phyloP scores from a whole-genome alignment of 2,329 filamentous ascomycete genomes.

The Neopestalotiopsis sp. region DNA sequence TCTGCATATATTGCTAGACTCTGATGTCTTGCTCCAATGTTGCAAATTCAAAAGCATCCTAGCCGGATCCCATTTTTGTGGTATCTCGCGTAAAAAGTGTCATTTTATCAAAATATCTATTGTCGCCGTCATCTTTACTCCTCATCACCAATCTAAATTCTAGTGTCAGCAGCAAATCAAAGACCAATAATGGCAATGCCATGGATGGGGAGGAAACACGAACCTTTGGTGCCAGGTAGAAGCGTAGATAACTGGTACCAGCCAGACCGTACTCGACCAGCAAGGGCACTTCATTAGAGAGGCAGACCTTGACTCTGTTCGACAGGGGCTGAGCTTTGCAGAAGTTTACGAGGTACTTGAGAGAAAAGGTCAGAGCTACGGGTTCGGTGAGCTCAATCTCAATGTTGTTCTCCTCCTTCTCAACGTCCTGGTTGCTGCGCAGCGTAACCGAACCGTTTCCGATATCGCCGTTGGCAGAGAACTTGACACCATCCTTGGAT shows the following conservation, averaged over 20 bases:
- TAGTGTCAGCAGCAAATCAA: not conserved
- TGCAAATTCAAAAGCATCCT: conserved; percentile 9
- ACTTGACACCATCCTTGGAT: conserved; percentile 96
- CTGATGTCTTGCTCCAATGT: conserved; percentile 3
- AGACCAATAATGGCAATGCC: not conserved
- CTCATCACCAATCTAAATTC: conserved; percentile 17
- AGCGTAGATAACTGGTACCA: conserved; percentile 88
- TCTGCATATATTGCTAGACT: conserved; percentile 3
- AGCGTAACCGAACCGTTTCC: conserved; percentile 94
- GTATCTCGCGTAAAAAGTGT: conserved; percentile 21
- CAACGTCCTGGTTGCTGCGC: conserved; percentile 84
- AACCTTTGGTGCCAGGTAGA: conserved; percentile 99
- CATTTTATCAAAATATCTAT: conserved; percentile 18
- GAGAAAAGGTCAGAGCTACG: conserved; percentile 92
- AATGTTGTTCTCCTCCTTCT: conserved; percentile 86
- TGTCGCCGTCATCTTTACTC: conserved; percentile 9
- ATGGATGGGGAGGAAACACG: conserved; percentile 30
- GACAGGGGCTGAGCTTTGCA: conserved; percentile 95
- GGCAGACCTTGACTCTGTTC: conserved; percentile 82
- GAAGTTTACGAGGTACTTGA: conserved; percentile 99
- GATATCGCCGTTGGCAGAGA: conserved; percentile 91
- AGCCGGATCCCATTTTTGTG: not conserved
- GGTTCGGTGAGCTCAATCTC: conserved; percentile 91
- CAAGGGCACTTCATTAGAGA: conserved; percentile 95
- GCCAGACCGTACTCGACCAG: conserved; percentile 88